Base-by-base conservation (phyloP, 805 yeast species). In the Saturnispora kantuleensis region DNA sequence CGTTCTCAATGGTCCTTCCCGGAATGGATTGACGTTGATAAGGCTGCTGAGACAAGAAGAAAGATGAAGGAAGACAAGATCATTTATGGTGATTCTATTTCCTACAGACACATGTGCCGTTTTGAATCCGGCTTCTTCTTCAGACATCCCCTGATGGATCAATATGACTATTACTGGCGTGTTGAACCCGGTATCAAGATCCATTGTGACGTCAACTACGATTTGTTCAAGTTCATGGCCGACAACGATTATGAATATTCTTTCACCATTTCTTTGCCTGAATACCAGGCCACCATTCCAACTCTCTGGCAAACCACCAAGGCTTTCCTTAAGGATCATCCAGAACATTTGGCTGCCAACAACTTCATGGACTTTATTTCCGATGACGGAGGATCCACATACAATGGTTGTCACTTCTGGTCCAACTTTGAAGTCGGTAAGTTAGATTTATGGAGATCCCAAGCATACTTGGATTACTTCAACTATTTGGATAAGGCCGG, bases 121-220 rank as follows among this genome's bases (percentile, higher is more conserved):
- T 88, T 73, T 58, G 94, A 86, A 64, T 81, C 93, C 12, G 96
- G 96, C 1, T 84, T 87, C 66, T 88, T 88, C 66, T 87, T 75
- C 71, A 76, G 81, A 64, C 93, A 85, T 59, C 81, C 81, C 36
- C 58, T 83, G 47, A 61, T 88, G 71, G 69, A 69, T 45, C 81
- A 84, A n/a, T 87, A 79, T 62, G 87, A 84, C 49, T 88, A 81
- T 73, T 88, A 88, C 70, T 88, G 96, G 96, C 78, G 96, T 66
- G 95, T 88, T 45, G 96, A 88, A 64, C 96, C 96, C 15, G 84
- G 79, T 59, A 74, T 84, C 60, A 75, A 76, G 62, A 75, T 87
- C 55, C 81, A 70, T 65, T 87, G 96, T 70, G 95, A 88, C 63
- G 68, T 88, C 47, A 78, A 81, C 57, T 82, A 79, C 63, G 95